These are phyloP conservation scores for Hyphodiscus sp. DNA, from an alignment of 2,329 filamentous ascomycete species.

Conservation along the genomic window DNA sequence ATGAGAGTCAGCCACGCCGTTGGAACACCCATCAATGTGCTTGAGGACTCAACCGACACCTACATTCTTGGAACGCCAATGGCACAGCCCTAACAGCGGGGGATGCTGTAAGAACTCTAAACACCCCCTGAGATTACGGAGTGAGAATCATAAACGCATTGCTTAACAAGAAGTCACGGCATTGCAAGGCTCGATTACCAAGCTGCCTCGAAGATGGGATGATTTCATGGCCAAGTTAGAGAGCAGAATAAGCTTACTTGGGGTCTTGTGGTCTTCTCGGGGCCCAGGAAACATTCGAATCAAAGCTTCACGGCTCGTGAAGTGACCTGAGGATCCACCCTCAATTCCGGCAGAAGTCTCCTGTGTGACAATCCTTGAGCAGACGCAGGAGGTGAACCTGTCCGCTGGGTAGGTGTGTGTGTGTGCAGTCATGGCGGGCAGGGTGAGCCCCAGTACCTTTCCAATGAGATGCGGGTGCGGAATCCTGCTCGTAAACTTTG, in stretches of 20 bases:
- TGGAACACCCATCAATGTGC: slow-evolving; percentile 4
- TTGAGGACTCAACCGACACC: slow-evolving; percentile 7
- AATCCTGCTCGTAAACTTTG: neutral
- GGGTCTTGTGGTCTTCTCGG: neutral
- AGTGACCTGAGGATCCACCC: neutral
- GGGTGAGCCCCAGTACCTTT: neutral
- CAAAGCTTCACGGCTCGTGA: neutral
- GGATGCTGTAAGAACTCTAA: slow-evolving; percentile 17
- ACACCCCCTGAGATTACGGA: slow-evolving; percentile 1
- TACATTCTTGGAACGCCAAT: neutral
- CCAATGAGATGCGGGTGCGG: neutral
- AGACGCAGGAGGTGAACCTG: neutral
- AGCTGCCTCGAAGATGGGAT: neutral
- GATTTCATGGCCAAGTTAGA: neutral
- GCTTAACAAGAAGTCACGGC: neutral
- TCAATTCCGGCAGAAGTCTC: neutral
- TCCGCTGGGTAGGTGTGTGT: neutral
- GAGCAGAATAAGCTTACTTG: neutral
- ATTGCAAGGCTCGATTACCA: neutral
- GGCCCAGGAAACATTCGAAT: neutral
- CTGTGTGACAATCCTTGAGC: neutral
- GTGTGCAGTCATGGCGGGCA: neutral
- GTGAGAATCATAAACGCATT: neutral
- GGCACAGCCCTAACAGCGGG: slow-evolving; percentile 13
- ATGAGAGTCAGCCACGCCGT: neutral